A percentile compares a stretch with the other conserved stretches of the same genome.
These are phyloP conservation scores for Rhizopogon rudus DNA, from an alignment of 768 basidiomycete species.

Conservation along the genomic window DNA sequence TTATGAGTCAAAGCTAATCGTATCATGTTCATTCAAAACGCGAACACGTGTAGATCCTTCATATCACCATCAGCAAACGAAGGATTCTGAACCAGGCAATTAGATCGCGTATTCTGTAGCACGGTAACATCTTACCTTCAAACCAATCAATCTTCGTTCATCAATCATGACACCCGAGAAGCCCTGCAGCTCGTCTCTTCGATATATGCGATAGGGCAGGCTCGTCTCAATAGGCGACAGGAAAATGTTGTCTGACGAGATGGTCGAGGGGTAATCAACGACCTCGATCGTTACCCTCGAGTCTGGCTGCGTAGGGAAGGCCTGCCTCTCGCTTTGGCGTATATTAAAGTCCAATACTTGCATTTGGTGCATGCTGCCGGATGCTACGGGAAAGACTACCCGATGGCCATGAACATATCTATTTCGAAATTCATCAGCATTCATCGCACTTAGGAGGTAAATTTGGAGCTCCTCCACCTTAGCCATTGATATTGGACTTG, in stretches of 20 bases:
- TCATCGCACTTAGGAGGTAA: too few species aligned
- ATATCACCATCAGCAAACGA: slow-evolving; percentile 27
- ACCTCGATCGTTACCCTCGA: neutral
- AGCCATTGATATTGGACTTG: slow-evolving; percentile 34
- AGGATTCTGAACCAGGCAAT: slow-evolving; percentile 11
- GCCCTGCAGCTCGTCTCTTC: slow-evolving; percentile 14
- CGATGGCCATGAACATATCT: slow-evolving; percentile 42
- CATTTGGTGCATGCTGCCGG: slow-evolving; percentile 6
- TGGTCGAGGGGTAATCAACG: slow-evolving; percentile 8
- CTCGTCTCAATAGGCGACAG: slow-evolving; percentile 16
- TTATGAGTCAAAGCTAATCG: neutral
- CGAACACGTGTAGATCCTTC: slow-evolving; percentile 29
- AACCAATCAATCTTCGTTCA: slow-evolving; percentile 34
- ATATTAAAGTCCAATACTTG: slow-evolving; percentile 30
- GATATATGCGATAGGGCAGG: slow-evolving; percentile 28
- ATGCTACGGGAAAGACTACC: slow-evolving; percentile 22
- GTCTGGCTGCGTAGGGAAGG: neutral
- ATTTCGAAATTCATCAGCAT: neutral
- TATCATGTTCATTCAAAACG: slow-evolving; percentile 17
- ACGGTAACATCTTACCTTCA: slow-evolving; percentile 27
- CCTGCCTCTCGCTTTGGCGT: slow-evolving; percentile 5
- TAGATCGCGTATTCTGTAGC: neutral
- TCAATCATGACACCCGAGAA: slow-evolving; percentile 41
- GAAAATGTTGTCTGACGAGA: slow-evolving; percentile 19
- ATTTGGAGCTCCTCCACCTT: slow-evolving; percentile 19